Base-by-base conservation (phyloP, 2,329 filamentous ascomycete species). In the Orbilia javanica region DNA sequence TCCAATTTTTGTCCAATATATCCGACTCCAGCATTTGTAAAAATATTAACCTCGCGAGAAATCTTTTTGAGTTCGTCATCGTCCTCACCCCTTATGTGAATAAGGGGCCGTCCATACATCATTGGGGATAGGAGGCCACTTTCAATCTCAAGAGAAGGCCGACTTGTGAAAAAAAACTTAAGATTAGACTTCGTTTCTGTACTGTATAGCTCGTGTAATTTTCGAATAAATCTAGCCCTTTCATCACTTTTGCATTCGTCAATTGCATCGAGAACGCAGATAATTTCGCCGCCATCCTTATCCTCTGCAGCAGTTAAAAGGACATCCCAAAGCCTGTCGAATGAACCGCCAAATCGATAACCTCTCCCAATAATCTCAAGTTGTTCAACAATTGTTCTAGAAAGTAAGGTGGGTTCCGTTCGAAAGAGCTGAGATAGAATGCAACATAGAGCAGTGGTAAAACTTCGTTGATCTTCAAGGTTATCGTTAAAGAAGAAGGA, bases 401-500 rank as follows among this genome's bases (percentile, higher is more conserved):
- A 1, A 66, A 79, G 67, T 85, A 84, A 0, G 86, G 80, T 62
- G 3, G 29, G 29, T 25, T 60, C 42, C n/a, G 1, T 15, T 0
- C 10, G 5, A 25, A 60, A 60, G 5, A 60, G 1, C n/a, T 60
- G 55, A 27, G 42, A 60, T 8, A 60, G 31, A 15, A 60, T 60
- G 22, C 55, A 60, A 8, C 55, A 39, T 27, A 60, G 22, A 11
- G 55, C 55, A 7, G 31, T 42, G 1, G 15, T 25, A 42, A n/a
- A n/a, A 13, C 55, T 60, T 82, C 82, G 18, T 85, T n/a, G n/a
- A n/a, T n/a, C n/a, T n/a, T n/a, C n/a, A n/a, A n/a, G n/a, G n/a
- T n/a, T n/a, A n/a, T n/a, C 84, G 39, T 85, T 85, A 81, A 86
- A 86, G 79, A 86, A 86, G 81, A 86, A 86, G 63, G 85, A 86